A percentile compares a stretch with the other conserved stretches of the same genome.
phyloP scores from a whole-genome alignment of 768 basidiomycete genomes.

The Pleurotus pulmonarius region DNA sequence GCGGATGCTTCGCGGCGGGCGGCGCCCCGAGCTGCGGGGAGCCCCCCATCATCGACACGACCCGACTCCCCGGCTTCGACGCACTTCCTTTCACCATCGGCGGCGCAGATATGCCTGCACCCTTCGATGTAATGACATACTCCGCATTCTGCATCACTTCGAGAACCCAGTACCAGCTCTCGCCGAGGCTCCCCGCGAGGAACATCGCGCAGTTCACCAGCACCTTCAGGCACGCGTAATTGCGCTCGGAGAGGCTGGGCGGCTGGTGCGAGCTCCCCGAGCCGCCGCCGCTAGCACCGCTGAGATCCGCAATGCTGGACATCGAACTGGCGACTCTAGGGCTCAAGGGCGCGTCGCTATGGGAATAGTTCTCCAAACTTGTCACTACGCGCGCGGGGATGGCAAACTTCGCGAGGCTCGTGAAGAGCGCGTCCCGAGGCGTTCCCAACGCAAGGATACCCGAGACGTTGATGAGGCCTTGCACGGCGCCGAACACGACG shows the following conservation, averaged over 20 bases:
- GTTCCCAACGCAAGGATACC: conserved; percentile 86
- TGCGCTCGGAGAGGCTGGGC: conserved; percentile 83
- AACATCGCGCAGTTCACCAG: conserved; percentile 74
- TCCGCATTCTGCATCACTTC: conserved; percentile 95
- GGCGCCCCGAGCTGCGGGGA: conserved; percentile 8
- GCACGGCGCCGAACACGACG: conserved; percentile 67
- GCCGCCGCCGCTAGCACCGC: conserved; percentile 55
- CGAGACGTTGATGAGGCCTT: conserved; percentile 82
- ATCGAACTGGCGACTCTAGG: conserved; percentile 58
- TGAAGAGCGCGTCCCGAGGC: conserved; percentile 91
- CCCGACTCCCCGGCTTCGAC: neutral
- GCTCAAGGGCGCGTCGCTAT: conserved; percentile 42
- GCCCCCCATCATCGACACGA: neutral
- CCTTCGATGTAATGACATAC: conserved; percentile 76
- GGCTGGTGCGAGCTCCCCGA: conserved; percentile 35
- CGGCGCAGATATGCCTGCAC: conserved; percentile 15
- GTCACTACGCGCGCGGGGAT: conserved; percentile 91
- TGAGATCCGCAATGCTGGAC: conserved; percentile 50
- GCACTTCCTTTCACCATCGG: neutral
- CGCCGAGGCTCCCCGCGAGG: conserved; percentile 81
- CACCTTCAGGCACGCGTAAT: conserved; percentile 86
- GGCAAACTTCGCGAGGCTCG: conserved; percentile 83
- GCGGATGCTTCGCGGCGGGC: conserved; percentile 37
- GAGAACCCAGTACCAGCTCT: conserved; percentile 88
- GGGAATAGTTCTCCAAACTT: conserved; percentile 53